A percentile compares a stretch with the other conserved stretches of the same genome.
Conservation (phyloP, 2,329 filamentous ascomycete species). For the Beauveria varroae region DNA sequence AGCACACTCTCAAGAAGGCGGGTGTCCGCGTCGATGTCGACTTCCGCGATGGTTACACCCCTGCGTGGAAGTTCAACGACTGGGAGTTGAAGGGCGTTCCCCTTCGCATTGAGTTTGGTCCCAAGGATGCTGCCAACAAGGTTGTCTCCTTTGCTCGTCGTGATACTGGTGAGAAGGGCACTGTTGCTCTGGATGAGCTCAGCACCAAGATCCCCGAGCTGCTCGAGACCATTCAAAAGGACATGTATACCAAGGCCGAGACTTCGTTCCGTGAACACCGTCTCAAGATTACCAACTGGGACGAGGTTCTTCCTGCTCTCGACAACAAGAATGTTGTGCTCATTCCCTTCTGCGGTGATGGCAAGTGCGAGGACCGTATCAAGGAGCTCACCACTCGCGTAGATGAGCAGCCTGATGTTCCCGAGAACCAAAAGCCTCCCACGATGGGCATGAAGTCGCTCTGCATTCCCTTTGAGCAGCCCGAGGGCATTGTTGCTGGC, state of each 20-base stretch:
- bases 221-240: slow-evolving; percentile 82
- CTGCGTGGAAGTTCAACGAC: slow-evolving; percentile 98
- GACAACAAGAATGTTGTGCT: slow-evolving; percentile 89
- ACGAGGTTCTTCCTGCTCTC: slow-evolving; percentile 81
- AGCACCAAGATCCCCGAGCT: slow-evolving; percentile 67
- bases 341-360: slow-evolving; percentile 79
- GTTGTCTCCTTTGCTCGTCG: slow-evolving; percentile 81
- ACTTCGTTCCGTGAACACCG: slow-evolving; percentile 72
- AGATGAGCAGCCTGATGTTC: slow-evolving; percentile 48
- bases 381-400: slow-evolving; percentile 84
- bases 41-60: slow-evolving; percentile 82
- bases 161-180: slow-evolving; percentile 77
- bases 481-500: slow-evolving; percentile 66
- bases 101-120: slow-evolving; percentile 88
- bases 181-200: slow-evolving; percentile 68
- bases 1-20: slow-evolving; percentile 59
- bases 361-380: slow-evolving; percentile 84
- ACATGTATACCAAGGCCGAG: slow-evolving; percentile 73
- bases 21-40: slow-evolving; percentile 76
- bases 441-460: slow-evolving; percentile 62
- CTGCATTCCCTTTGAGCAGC: slow-evolving; percentile 77
- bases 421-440: slow-evolving; percentile 46
- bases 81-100: slow-evolving; percentile 97
- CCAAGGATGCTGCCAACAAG: slow-evolving; percentile 81
- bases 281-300: slow-evolving; percentile 76